Base-by-base conservation (phyloP, 306 rosid species). In the Fragaria vesca region DNA sequence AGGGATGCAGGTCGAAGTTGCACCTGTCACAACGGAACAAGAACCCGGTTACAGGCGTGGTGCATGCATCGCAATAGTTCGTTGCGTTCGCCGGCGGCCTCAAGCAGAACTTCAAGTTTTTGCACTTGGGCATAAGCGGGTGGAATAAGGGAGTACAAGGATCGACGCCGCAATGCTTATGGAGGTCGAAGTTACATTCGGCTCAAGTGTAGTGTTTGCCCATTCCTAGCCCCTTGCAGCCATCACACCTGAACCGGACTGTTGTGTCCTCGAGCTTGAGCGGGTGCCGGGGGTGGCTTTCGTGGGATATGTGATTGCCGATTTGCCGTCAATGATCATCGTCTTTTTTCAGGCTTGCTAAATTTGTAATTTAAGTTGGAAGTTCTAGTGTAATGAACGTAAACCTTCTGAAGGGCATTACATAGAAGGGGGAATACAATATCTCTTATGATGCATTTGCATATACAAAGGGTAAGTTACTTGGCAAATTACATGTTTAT, bases 161-260 rank as follows among this genome's bases (percentile, higher is more conserved):
- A 63, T 60, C 66, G 21, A 87, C 24, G 26, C 87, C 94, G 38
- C 98, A 94, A 36, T 94, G 91, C 83, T 76, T 47, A 87, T 94
- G 97, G 62, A 94, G 97, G 46, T 94, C 98, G 69, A 78, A 94
- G 81, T 90, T 89, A 20, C 98, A 94, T 8, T 20, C 24, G 16
- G 79, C 12, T 76, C 98, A 94, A 61, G 82, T 90, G 91, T 94
- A 94, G 46, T 87, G 83, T 0, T 93, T 90, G 0, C 98, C 98
- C 2, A 94, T 94, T 18, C 98, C 98, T 0, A 82, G 51, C 80
- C 85, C 97, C n/a, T 90, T 91, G 85, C 96, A 91, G 1, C 97
- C 98, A 7, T 94, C 96, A 26, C 98, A 94, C 79, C 85, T 94
- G 91, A 91, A 94, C 2, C 91, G 96, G 63, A 78, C 74, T 20